Evolutionary conservation across 1,139 yeast species (phyloP), one percentile per base, ranked within the genome.

Genomic region (Scheffersomyces parashehatae): DNA sequence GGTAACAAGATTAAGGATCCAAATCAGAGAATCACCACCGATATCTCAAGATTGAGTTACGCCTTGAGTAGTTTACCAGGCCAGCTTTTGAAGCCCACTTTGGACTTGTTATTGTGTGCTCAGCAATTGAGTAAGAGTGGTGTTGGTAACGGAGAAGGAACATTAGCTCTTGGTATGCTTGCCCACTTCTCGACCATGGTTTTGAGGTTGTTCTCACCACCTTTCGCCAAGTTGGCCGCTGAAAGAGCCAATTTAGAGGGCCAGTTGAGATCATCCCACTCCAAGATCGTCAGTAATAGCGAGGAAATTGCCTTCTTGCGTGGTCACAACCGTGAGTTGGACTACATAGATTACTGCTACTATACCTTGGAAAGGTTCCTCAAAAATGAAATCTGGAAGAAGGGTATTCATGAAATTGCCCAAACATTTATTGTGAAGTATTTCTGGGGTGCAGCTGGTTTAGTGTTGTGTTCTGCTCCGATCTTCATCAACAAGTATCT

Each of bases 371-470:
- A 88, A 52, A 74, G 85, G 50, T 93, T 90, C 65, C 77, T 85
- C 50, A 83, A 87, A 57, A 78, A 84, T 66, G 95, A 88, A 56
- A 79, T 88, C 50, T 81, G 90, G 68, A 83, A 88, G 51, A 74
- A 84, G 58, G 90, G 88, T 0, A 64, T 85, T 20, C 88, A 80
- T 67, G 96, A 79, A 67, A 83, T 77, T 61, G 90, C 86, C 36
- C 91, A 85, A 61, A 88, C 81, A 44, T 91, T 90, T 58, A 83
- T 89, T 49, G 93, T 91, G 48, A 91, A 91, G 63, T 91, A 91
- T 64, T 81, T 90, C 44, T 87, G 97, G 95, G 97, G 98, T 48
- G 97, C 97, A 3, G 88, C 95, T 37, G 97, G 98, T 5, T 76
- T 91, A 49, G 82, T 85, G 0, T 73, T 91, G 41, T 91, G 97